Percentiles rank a stretch among this genome's conserved stretches.
phyloP scores from a whole-genome alignment of 352 stramenopile species.

The Thraustotheca clavata region DNA sequence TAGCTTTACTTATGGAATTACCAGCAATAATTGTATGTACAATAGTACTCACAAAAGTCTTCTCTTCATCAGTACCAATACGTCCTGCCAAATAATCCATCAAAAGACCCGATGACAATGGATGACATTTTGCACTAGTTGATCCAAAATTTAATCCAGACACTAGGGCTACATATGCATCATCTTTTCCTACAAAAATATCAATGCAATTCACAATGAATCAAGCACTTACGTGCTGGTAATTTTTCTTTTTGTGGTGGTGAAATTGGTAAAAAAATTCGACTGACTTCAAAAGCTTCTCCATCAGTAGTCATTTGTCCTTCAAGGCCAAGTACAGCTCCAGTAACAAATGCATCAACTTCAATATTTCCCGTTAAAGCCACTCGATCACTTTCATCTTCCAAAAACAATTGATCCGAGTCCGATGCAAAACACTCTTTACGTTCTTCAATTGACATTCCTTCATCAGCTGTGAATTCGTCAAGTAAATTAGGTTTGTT shows the following conservation, averaged over 20 bases:
- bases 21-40: slow-evolving; percentile 68
- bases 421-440: slow-evolving; percentile 39
- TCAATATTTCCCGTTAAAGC: slow-evolving; percentile 50
- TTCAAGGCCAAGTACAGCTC: slow-evolving; percentile 60
- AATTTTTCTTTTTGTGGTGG: slow-evolving; percentile 37
- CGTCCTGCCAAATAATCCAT: slow-evolving; percentile 70
- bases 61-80: slow-evolving; percentile 38
- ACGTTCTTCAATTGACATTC: slow-evolving; percentile 33
- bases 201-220: too few species aligned
- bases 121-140: slow-evolving; percentile 27
- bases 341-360: slow-evolving; percentile 49
- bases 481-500: slow-evolving; percentile 77
- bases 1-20: slow-evolving; percentile 33
- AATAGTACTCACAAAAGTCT: slow-evolving; percentile 54
- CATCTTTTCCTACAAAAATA: slow-evolving; percentile 25
- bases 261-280: slow-evolving; percentile 47
- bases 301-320: slow-evolving; percentile 40
- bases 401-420: slow-evolving; percentile 72
- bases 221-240: slow-evolving; percentile 26
- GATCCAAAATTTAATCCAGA: slow-evolving; percentile 41
- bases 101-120: slow-evolving; percentile 51
- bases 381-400: slow-evolving; percentile 84
- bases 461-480: slow-evolving; percentile 55
- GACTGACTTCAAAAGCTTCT: slow-evolving; percentile 44
- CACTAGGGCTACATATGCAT: slow-evolving; percentile 58